These are phyloP conservation scores for Stentor coeruleus DNA, from an alignment of 73 alveolate genomes.

Conservation along the genomic window DNA sequence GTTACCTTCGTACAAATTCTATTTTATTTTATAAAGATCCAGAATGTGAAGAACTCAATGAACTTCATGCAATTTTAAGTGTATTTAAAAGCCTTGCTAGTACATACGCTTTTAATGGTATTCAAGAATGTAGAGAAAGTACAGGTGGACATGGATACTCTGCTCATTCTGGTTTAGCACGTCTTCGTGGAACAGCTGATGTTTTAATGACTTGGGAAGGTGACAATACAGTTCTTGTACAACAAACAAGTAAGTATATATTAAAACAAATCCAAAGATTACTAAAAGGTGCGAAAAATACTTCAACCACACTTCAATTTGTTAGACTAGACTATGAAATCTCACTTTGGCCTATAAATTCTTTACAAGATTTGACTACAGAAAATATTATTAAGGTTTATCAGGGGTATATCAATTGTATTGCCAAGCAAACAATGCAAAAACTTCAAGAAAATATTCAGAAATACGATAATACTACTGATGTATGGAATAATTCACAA, in stretches of 20 bases:
- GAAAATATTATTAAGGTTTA: not conserved
- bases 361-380: not conserved
- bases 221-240: constrained; percentile 71
- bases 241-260: constrained; percentile 61
- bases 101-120: constrained; percentile 35
- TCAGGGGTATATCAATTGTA: too few relatives aligned
- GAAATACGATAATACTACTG: not conserved
- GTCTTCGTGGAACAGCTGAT: not conserved
- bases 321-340: not conserved
- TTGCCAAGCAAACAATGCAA: not conserved
- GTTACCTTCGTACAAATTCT: not conserved
- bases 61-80: constrained; percentile 37
- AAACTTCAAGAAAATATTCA: not conserved
- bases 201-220: constrained; percentile 71
- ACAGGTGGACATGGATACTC: constrained; percentile 79
- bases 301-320: not conserved
- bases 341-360: not conserved
- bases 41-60: constrained; percentile 31
- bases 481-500: not conserved
- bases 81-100: constrained; percentile 48
- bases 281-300: constrained; percentile 29
- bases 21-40: not conserved
- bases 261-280: constrained; percentile 39
- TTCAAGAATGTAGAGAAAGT: constrained; percentile 54
- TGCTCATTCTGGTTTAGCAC: constrained; percentile 48